Conservation (phyloP, 2,329 filamentous ascomycete genomes). For the Grosmannia huntii region DNA sequence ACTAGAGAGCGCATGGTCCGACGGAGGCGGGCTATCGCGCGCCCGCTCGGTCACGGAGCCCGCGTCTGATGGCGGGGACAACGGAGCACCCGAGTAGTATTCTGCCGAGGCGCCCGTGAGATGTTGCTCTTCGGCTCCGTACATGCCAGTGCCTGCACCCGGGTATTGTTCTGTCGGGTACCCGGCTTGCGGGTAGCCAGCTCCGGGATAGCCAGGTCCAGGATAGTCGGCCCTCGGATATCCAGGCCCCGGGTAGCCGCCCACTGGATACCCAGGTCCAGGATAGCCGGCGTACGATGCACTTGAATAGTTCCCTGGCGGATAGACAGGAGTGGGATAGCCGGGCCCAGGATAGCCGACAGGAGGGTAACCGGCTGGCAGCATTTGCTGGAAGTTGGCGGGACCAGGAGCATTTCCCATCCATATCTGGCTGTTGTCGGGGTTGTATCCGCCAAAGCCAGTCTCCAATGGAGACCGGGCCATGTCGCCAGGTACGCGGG, state of each 20-base stretch:
- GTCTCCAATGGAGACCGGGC: slow-evolving; percentile 4
- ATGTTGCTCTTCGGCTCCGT: neutral
- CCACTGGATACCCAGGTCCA: neutral
- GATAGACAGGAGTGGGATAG: neutral
- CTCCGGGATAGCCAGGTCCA: neutral
- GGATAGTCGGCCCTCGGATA: neutral
- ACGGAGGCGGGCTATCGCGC: neutral
- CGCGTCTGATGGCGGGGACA: slow-evolving; percentile 14
- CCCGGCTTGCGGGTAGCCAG: neutral
- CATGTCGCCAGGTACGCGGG: neutral
- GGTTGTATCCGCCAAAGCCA: neutral
- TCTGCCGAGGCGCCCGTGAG: slow-evolving; percentile 6
- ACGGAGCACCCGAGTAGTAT: slow-evolving; percentile 15
- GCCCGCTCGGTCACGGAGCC: neutral
- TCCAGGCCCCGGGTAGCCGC: neutral
- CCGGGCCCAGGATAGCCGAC: neutral
- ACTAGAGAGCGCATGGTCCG: neutral
- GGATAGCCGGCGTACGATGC: neutral
- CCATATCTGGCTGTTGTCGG: slow-evolving; percentile 10
- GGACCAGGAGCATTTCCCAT: neutral
- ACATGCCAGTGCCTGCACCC: neutral
- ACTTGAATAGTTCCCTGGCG: neutral
- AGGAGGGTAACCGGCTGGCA: neutral
- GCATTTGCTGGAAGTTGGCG: neutral
- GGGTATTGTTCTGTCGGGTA: neutral